These are phyloP conservation scores for Hippophae rhamnoides DNA, from an alignment of 306 rosid species.

Conservation along the genomic window DNA sequence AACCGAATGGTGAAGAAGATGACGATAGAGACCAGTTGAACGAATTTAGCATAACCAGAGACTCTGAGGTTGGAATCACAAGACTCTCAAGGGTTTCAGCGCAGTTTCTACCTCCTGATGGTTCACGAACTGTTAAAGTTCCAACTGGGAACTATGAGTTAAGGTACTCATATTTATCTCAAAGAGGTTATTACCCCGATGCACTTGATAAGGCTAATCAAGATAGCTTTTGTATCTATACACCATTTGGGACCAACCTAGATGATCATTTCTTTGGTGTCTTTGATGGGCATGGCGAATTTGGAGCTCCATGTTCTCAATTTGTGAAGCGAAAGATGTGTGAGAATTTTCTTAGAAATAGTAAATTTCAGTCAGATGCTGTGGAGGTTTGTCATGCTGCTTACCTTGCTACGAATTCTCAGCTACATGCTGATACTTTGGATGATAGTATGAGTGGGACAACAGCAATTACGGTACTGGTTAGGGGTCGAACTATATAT, in stretches of 20 bases:
- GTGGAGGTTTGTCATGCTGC: slow-evolving; percentile 82
- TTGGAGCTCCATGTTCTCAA: slow-evolving; percentile 84
- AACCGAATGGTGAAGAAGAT: slow-evolving; percentile 31
- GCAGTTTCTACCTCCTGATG: slow-evolving; percentile 88
- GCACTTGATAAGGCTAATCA: slow-evolving; percentile 97
- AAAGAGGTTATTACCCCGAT: slow-evolving; percentile 92
- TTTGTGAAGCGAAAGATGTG: slow-evolving; percentile 71
- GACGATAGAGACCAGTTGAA: slow-evolving; percentile 44
- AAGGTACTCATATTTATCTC: slow-evolving; percentile 67
- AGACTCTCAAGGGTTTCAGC: slow-evolving; percentile 88
- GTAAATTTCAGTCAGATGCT: slow-evolving; percentile 47
- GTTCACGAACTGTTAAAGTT: slow-evolving; percentile 53
- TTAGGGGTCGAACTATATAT: slow-evolving; percentile 65
- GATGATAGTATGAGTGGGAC: slow-evolving; percentile 99
- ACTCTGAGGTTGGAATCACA: slow-evolving; percentile 67
- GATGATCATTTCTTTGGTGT: slow-evolving; percentile 91
- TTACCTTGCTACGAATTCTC: slow-evolving; percentile 57
- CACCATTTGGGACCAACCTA: slow-evolving; percentile 64
- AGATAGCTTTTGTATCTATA: slow-evolving; percentile 90
- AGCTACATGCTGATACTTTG: slow-evolving; percentile 56
- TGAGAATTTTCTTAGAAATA: slow-evolving; percentile 72
- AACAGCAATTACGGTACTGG: slow-evolving; percentile 75
- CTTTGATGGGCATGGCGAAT: slow-evolving; percentile 94
- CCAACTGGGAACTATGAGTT: slow-evolving; percentile 55
- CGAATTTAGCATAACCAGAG: slow-evolving; percentile 36